Evolutionary conservation across 2,329 filamentous ascomycete species (phyloP).

Genomic region (Botrytis fragariae): DNA sequence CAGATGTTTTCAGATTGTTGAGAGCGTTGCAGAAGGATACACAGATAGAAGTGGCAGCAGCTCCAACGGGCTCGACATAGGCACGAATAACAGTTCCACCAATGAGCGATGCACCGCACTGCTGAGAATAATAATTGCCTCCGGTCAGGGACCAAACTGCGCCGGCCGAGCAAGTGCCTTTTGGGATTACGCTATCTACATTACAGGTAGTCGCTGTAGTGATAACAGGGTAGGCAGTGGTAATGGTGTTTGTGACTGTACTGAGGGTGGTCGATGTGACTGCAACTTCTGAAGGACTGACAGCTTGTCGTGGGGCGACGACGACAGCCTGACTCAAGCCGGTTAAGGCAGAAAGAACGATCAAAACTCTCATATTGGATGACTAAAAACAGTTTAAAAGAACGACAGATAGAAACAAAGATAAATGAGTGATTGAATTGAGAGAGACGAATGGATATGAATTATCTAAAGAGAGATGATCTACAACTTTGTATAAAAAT

Average conservation of each 20-base stretch:
- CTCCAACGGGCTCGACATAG: neutral
- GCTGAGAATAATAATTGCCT: conserved; percentile 6
- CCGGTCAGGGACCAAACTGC: neutral
- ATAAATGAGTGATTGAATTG: neutral
- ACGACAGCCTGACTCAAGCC: neutral
- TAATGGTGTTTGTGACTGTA: neutral
- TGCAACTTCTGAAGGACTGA: neutral
- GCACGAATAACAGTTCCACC: neutral
- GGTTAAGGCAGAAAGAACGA: neutral
- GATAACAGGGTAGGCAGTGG: neutral
- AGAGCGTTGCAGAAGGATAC: neutral
- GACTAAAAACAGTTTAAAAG: neutral
- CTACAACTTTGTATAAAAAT: neutral
- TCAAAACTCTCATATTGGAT: neutral
- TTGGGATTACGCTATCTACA: neutral
- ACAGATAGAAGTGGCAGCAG: neutral
- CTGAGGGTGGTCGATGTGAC: neutral
- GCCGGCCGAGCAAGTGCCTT: neutral
- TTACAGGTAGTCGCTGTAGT: neutral
- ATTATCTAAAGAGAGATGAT: neutral
- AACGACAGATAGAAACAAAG: neutral
- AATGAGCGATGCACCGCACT: neutral
- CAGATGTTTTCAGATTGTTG: neutral
- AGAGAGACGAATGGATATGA: neutral
- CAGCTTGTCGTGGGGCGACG: neutral